Evolutionary conservation across 441 rosid species (phyloP), one percentile per base, ranked within the genome.

Genomic region (Theobroma grandiflorum): DNA sequence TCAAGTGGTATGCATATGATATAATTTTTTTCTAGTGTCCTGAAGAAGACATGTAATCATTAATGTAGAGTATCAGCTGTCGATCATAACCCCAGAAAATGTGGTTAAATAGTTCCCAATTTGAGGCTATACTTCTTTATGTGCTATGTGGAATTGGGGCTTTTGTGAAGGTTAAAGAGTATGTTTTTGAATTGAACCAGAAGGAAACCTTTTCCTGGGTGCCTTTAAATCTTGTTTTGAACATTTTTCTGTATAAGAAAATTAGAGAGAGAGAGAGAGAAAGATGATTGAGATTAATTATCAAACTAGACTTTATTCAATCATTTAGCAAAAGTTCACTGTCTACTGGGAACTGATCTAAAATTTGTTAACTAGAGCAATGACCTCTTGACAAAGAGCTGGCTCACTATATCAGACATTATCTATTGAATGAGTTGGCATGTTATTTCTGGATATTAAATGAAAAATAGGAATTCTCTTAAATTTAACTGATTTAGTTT

Each of bases 1-100:
- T 88, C 89, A 70, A 88, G 88, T 81, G 91, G 91, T 88, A 86
- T 52, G 87, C 26, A 49, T 37, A 61, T 35, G 43, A 11, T 43
- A 58, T 26, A 26, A 52, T 9, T 68, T 31, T 20, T 63, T 52
- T 49, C 58, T 40, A 4, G 52, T 50, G 43, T 8, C 15, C 38
- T 15, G 42, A 43, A 26, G 31, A 47, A 20, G 40, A 61, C 6
- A 6, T 64, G 31, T 12, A 59, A 40, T 40, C 71, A 43, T 49
- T 18, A n/a, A 40, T 26, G 43, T 49, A 62, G 71, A 31, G 68
- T 53, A 52, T 26, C 8, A 63, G 47, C 45, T 12, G 15, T 33
- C 49, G 18, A 63, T 8, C 16, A 63, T 45, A 37, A 26, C 7
- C n/a, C 73, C 14, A 4, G 69, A 15, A 33, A 68, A 18, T 72